These are phyloP conservation scores for Mycothermus thermophilus DNA, from an alignment of 495 filamentous ascomycete species.

Conservation along the genomic window DNA sequence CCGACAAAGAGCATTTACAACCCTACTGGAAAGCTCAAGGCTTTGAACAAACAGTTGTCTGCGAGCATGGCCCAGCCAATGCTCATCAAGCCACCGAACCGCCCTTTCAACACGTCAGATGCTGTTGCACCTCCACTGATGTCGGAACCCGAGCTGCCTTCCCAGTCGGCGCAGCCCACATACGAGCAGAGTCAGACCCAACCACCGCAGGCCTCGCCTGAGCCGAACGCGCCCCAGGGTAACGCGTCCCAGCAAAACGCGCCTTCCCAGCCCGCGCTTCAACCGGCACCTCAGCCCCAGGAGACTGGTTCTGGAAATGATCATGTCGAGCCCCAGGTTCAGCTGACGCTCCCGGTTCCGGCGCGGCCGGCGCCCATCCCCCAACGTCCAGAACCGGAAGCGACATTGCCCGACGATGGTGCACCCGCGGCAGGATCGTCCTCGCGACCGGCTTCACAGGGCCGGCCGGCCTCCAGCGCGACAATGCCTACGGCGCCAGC, in stretches of 20 bases:
- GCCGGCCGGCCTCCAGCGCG: not conserved
- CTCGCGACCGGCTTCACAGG: constrained; percentile 13
- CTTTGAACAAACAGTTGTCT: constrained; percentile 11
- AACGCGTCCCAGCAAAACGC: not conserved
- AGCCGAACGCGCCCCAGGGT: not conserved
- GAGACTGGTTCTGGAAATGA: no score
- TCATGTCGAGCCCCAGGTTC: not conserved
- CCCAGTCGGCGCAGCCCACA: constrained; percentile 1
- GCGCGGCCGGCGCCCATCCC: constrained; percentile 4
- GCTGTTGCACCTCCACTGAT: no score
- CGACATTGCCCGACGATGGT: constrained; percentile 2
- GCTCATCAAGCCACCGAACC: constrained; percentile 7
- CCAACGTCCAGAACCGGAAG: constrained; percentile 7
- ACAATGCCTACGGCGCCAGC: constrained; percentile 4
- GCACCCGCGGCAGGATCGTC: constrained; percentile 6
- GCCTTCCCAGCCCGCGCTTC: not conserved
- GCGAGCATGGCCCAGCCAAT: constrained; percentile 3
- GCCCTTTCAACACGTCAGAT: constrained; percentile 14
- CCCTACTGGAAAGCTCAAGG: constrained; percentile 17
- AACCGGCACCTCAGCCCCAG: no score
- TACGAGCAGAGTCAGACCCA: constrained; percentile 1
- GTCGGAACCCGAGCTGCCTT: constrained; percentile 5
- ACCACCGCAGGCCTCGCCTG: not conserved
- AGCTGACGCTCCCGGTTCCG: not conserved
- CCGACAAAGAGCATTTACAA: constrained; percentile 34